phyloP scores from a whole-genome alignment of 805 yeast genomes.

The Saccharomycopsis capsularis region DNA sequence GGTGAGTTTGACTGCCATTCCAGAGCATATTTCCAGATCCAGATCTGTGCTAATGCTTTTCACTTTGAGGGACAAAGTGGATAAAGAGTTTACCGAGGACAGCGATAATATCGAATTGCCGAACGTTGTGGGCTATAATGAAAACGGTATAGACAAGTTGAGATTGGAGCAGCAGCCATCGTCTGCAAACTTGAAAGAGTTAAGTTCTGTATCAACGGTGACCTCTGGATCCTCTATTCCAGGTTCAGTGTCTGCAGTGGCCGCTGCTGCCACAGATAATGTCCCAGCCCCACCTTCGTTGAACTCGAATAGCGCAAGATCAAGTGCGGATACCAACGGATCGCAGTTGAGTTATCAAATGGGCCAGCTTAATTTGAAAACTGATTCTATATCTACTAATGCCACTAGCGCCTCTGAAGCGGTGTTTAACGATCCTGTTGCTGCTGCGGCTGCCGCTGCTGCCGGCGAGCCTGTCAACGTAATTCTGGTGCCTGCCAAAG shows the following conservation, averaged over 20 bases:
- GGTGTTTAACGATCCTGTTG: background rate
- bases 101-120: conserved; percentile 16
- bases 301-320: conserved; percentile 7
- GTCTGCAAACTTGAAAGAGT: background rate
- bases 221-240: background rate
- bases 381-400: conserved; percentile 15
- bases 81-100: conserved; percentile 25
- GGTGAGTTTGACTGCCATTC: conserved; percentile 57
- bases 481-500: background rate
- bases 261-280: background rate
- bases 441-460: background rate
- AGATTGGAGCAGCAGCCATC: background rate
- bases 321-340: conserved; percentile 15
- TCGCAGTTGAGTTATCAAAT: conserved; percentile 13
- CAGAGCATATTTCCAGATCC: conserved; percentile 66
- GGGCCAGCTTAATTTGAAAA: conserved; percentile 15
- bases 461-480: background rate
- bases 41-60: conserved; percentile 66
- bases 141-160: conserved; percentile 10
- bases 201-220: background rate
- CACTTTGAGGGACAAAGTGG: conserved; percentile 39
- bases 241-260: background rate
- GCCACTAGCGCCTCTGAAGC: conserved; percentile 17
- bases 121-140: conserved; percentile 21
- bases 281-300: conserved; percentile 6